These are phyloP conservation scores for Nannochloropsis gaditana DNA, from an alignment of 108 stramenopile genomes.

Conservation along the genomic window DNA sequence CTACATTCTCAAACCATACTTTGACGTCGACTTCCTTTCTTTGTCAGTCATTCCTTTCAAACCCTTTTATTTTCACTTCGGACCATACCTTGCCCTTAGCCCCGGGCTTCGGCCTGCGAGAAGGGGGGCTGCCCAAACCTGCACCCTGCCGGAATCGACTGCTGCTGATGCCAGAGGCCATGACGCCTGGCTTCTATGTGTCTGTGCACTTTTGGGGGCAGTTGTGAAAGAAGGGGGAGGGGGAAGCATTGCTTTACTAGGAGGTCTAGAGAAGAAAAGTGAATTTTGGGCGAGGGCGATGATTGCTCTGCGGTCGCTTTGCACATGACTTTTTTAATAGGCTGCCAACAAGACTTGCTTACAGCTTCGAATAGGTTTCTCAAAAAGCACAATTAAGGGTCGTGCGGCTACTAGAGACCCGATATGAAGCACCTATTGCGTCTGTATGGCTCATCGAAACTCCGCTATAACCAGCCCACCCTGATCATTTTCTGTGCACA, in stretches of 20 bases:
- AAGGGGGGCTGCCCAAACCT: neutral
- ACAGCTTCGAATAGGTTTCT: too few relatives aligned
- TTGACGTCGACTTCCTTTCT: neutral
- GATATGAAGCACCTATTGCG: too few relatives aligned
- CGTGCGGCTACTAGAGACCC: too few relatives aligned
- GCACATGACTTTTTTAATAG: too few relatives aligned
- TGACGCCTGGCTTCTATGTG: neutral
- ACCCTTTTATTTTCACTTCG: neutral
- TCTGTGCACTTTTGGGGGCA: neutral
- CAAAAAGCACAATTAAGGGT: too few relatives aligned
- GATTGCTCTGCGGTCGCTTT: too few relatives aligned
- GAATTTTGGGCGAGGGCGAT: too few relatives aligned
- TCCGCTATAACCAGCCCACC: too few relatives aligned
- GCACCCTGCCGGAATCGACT: conserved; percentile 16
- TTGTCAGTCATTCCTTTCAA: neutral
- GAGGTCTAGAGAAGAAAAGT: too few relatives aligned
- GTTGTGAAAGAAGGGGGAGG: neutral
- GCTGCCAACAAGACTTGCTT: too few relatives aligned
- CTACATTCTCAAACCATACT: neutral
- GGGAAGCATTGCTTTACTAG: neutral
- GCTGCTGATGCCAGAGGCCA: neutral
- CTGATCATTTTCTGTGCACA: too few relatives aligned
- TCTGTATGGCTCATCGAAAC: too few relatives aligned
- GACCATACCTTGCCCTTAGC: neutral
- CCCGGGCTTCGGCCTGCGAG: neutral